Evolutionary conservation across 2,329 filamentous ascomycete genomes (phyloP).

Genomic region (Metarhizium guizhouense): DNA sequence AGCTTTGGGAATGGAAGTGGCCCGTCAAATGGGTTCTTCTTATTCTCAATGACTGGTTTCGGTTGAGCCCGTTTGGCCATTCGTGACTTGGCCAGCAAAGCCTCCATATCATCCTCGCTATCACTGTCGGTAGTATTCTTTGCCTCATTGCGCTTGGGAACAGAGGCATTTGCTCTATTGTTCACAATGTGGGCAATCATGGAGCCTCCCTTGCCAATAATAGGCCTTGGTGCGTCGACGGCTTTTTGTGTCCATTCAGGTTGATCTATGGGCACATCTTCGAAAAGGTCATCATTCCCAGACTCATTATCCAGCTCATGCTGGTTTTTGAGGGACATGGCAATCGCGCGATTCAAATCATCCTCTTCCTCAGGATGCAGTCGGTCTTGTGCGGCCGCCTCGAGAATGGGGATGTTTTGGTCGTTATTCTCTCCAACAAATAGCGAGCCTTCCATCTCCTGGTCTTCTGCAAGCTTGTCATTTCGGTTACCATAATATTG

Average conservation of each 20-base stretch:
- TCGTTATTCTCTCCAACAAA: conserved; percentile 28
- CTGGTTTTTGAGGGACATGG: conserved; percentile 68
- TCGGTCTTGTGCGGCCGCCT: conserved; percentile 27
- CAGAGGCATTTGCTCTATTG: conserved; percentile 56
- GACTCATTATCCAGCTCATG: conserved; percentile 30
- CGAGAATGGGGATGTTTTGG: conserved; percentile 9
- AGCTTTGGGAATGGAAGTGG: conserved; percentile 88
- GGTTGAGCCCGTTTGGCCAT: conserved; percentile 40
- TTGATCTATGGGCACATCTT: conserved; percentile 35
- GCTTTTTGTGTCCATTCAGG: conserved; percentile 50
- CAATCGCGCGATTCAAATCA: conserved; percentile 73
- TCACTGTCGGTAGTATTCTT: conserved; percentile 44
- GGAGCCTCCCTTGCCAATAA: conserved; percentile 41
- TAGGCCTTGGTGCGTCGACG: conserved; percentile 39
- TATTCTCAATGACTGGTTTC: conserved; percentile 36
- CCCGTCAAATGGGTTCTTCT: conserved; percentile 60
- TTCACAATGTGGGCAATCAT: conserved; percentile 70
- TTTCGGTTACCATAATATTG: conserved; percentile 16
- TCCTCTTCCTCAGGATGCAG: conserved; percentile 35
- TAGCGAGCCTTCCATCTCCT: conserved; percentile 43
- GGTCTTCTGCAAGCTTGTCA: conserved; percentile 18
- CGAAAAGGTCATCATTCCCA: conserved; percentile 35
- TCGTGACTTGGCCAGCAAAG: conserved; percentile 65
- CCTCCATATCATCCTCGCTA: conserved; percentile 71
- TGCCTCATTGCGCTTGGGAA: conserved; percentile 31